Evolutionary conservation across 2,329 filamentous ascomycete genomes (phyloP).

Genomic region (Epichloe gansuensis): DNA sequence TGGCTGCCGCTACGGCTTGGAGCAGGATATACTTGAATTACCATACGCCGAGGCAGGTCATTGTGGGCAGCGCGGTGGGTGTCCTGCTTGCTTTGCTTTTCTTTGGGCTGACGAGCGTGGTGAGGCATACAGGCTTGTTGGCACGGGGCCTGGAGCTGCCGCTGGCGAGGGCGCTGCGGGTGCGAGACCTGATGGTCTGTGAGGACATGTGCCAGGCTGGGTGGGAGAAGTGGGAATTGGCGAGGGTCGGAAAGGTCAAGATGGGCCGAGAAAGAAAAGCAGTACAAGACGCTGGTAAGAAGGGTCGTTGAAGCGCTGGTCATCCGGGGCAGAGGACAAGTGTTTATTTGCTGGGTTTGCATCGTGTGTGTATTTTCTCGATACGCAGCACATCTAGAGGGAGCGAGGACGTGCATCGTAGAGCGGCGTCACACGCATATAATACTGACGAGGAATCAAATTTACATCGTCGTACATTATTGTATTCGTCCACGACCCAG

Average conservation of each 20-base stretch:
- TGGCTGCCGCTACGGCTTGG: slow-evolving; percentile 58
- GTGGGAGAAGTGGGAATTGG: slow-evolving; percentile 79
- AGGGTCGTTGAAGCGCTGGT: too few species aligned
- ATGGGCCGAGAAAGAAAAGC: not conserved
- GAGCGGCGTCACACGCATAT: too few species aligned
- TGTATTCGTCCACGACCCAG: too few species aligned
- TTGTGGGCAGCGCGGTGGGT: slow-evolving; percentile 66
- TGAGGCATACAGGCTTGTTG: slow-evolving; percentile 56
- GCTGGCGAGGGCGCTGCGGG: slow-evolving; percentile 50
- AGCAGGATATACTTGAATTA: slow-evolving; percentile 88
- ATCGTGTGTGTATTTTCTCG: too few species aligned
- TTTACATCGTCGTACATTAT: not conserved
- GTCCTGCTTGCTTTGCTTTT: slow-evolving; percentile 58
- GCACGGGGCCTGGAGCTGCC: slow-evolving; percentile 58
- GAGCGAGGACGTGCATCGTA: too few species aligned
- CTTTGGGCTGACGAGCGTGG: slow-evolving; percentile 59
- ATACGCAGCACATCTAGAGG: too few species aligned
- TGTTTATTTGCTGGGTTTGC: too few species aligned
- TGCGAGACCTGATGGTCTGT: slow-evolving; percentile 73
- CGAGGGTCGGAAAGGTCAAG: slow-evolving; percentile 21
- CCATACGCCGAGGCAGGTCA: slow-evolving; percentile 76
- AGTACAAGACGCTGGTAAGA: not conserved
- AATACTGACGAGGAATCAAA: not conserved
- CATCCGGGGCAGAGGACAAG: too few species aligned
- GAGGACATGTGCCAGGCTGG: slow-evolving; percentile 86